Evolutionary conservation across 1,284 basidiomycete genomes (phyloP).

Genomic region (Cutaneotrichosporon cutaneum): DNA sequence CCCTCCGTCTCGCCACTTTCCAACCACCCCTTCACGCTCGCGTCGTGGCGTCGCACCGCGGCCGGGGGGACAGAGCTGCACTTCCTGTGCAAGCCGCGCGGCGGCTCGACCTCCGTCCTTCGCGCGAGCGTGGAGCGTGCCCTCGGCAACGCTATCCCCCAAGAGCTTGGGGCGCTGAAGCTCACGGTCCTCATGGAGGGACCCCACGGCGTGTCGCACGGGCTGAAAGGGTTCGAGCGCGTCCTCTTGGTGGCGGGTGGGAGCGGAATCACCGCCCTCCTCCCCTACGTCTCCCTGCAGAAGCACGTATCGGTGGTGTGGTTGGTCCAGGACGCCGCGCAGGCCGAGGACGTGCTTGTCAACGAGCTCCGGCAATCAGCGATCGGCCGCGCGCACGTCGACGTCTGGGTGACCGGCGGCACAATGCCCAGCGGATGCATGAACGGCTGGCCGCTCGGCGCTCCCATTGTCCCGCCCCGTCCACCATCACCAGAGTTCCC

Average conservation of each 20-base stretch:
- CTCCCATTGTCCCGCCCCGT: neutral
- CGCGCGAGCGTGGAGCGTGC: neutral
- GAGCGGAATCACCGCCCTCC: slow-evolving; percentile 35
- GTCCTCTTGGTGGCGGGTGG: slow-evolving; percentile 39
- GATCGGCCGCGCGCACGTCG: slow-evolving; percentile 13
- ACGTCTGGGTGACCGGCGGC: slow-evolving; percentile 18
- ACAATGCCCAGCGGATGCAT: neutral
- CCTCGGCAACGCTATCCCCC: slow-evolving; percentile 1
- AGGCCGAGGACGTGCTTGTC: slow-evolving; percentile 31
- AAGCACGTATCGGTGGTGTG: slow-evolving; percentile 28
- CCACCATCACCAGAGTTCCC: neutral
- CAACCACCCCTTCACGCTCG: slow-evolving; percentile 40
- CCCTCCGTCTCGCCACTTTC: slow-evolving; percentile 34
- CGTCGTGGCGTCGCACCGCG: slow-evolving; percentile 19
- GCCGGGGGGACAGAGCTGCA: slow-evolving; percentile 21
- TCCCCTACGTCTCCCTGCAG: slow-evolving; percentile 32
- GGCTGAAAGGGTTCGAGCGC: slow-evolving; percentile 29
- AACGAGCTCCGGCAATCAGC: slow-evolving; percentile 24
- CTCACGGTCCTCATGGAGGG: slow-evolving; percentile 38
- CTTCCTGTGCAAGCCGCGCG: slow-evolving; percentile 32
- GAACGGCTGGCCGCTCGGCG: neutral
- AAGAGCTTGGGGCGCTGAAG: neutral
- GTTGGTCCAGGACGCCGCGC: slow-evolving; percentile 29
- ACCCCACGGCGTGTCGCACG: slow-evolving; percentile 34
- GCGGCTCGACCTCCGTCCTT: slow-evolving; percentile 25